These are phyloP conservation scores for Zymoseptoria passerinii DNA, from an alignment of 2,329 filamentous ascomycete species.

Conservation along the genomic window DNA sequence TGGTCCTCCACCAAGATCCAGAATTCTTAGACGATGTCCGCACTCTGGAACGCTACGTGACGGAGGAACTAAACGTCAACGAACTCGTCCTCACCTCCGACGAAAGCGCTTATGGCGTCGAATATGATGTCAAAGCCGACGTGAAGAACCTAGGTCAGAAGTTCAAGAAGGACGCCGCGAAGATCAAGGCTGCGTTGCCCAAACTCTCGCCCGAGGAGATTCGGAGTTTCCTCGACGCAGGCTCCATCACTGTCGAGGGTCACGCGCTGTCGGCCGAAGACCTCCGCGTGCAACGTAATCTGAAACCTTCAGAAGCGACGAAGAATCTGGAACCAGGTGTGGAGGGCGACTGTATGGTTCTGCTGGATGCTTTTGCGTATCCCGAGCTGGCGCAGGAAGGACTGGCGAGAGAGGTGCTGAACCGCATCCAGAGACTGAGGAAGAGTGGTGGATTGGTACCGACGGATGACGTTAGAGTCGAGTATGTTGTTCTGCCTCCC, in stretches of 20 bases:
- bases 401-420: constrained; percentile 82
- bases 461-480: constrained; percentile 93
- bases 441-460: constrained; percentile 88
- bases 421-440: constrained; percentile 81
- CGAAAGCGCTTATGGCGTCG: constrained; percentile 83
- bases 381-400: constrained; percentile 83
- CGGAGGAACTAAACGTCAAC: constrained; percentile 83
- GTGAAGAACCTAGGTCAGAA: constrained; percentile 96
- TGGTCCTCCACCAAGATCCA: constrained; percentile 77
- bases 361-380: constrained; percentile 76
- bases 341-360: constrained; percentile 80
- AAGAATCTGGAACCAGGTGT: constrained; percentile 78
- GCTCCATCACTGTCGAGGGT: constrained; percentile 73
- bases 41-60: constrained; percentile 79
- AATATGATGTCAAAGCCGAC: constrained; percentile 82
- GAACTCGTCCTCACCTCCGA: constrained; percentile 78
- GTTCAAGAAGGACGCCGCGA: constrained; percentile 86
- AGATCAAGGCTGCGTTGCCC: constrained; percentile 85
- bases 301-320: constrained; percentile 63
- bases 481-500: constrained; percentile 65
- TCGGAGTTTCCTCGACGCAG: constrained; percentile 64
- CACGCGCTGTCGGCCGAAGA: constrained; percentile 78
- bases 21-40: constrained; percentile 80
- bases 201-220: constrained; percentile 70
- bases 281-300: constrained; percentile 68